These are phyloP conservation scores for Populus pruinosa DNA, from an alignment of 345 rosid genomes.

Conservation along the genomic window DNA sequence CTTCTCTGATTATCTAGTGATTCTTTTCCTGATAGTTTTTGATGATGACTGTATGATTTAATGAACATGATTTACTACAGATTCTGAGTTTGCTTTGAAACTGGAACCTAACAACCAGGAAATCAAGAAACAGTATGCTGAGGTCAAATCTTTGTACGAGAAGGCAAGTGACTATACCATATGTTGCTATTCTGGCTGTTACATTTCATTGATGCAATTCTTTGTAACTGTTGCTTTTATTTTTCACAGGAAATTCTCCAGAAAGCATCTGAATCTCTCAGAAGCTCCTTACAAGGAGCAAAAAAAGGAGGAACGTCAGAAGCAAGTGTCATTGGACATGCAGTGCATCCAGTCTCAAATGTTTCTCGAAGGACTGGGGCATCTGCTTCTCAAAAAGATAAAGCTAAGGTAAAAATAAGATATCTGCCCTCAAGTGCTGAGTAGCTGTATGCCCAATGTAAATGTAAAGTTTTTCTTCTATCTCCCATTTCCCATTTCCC, in stretches of 20 bases:
- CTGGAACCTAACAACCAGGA: constrained; percentile 87
- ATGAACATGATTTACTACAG: constrained; percentile 44
- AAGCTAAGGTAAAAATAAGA: constrained; percentile 38
- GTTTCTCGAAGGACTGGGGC: constrained; percentile 27
- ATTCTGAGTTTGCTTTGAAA: constrained; percentile 81
- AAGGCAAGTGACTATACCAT: constrained; percentile 40
- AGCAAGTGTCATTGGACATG: constrained; percentile 33
- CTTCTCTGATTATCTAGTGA: neutral
- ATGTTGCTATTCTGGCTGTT: neutral
- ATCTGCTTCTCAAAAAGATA: constrained; percentile 39
- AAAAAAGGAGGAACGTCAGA: constrained; percentile 41
- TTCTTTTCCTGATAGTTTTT: neutral
- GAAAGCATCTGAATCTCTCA: constrained; percentile 56
- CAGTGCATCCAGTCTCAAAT: constrained; percentile 30
- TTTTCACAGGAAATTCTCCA: constrained; percentile 52
- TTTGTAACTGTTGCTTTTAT: neutral
- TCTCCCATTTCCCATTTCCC: too few species aligned
- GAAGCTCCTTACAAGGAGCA: constrained; percentile 42
- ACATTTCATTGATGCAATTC: neutral
- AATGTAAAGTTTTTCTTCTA: neutral
- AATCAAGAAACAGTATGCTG: constrained; percentile 71
- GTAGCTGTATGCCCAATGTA: neutral
- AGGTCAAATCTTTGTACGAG: constrained; percentile 62
- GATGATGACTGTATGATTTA: constrained; percentile 19
- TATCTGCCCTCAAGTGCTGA: neutral